These are phyloP conservation scores for Phalaenopsis equestris DNA, from an alignment of 106 monocot species.

Conservation along the genomic window DNA sequence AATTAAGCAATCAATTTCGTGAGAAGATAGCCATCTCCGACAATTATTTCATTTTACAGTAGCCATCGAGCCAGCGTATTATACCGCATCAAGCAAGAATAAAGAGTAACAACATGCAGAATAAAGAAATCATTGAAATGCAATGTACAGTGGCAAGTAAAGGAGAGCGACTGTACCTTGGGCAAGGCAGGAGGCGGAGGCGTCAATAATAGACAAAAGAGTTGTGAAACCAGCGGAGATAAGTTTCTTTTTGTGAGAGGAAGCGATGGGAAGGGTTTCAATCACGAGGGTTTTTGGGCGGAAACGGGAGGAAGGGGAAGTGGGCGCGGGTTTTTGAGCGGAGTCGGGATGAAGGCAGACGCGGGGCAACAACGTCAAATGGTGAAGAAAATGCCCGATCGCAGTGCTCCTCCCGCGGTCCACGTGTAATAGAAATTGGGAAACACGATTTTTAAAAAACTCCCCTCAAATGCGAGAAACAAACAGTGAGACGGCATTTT, in stretches of 20 bases:
- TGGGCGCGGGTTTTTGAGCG: too few species aligned
- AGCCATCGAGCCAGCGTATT: background rate
- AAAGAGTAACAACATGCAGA: background rate
- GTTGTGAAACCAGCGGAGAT: constrained; percentile 31
- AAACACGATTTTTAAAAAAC: too few species aligned
- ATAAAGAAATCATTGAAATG: background rate
- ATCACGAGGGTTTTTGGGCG: too few species aligned
- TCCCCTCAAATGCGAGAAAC: too few species aligned
- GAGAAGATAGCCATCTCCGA: background rate
- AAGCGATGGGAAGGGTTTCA: constrained; percentile 19
- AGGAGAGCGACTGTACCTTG: constrained; percentile 14
- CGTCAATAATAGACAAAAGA: constrained; percentile 21
- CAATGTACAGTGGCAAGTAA: background rate
- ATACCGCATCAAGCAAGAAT: background rate
- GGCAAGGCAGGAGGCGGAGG: constrained; percentile 23
- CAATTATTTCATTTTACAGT: background rate
- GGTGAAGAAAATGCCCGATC: too few species aligned
- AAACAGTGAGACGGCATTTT: too few species aligned
- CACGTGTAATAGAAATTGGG: too few species aligned
- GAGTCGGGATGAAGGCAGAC: too few species aligned
- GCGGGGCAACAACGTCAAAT: too few species aligned
- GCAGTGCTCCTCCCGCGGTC: too few species aligned
- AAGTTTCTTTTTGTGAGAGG: constrained; percentile 30
- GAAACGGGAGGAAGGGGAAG: too few species aligned
- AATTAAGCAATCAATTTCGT: background rate